A percentile compares a stretch with the other conserved stretches of the same genome.
These are phyloP conservation scores for Alternaria tenuissima DNA, from an alignment of 2,329 filamentous ascomycete genomes.

Conservation along the genomic window DNA sequence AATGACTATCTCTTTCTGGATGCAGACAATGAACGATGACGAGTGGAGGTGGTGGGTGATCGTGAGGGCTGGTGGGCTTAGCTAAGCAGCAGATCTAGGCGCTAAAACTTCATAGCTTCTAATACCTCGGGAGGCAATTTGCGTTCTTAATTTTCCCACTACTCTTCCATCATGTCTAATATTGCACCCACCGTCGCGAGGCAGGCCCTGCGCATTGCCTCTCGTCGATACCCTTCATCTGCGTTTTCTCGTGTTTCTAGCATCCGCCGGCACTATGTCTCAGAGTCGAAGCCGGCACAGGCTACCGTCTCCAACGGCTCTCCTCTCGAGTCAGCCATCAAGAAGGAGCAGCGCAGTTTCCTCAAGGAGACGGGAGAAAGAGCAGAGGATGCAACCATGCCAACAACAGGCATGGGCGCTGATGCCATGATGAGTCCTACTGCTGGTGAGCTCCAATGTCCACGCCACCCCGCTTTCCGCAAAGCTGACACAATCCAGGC, in stretches of 20 bases:
- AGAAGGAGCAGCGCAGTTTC: conserved; percentile 85
- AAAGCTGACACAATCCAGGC: conserved; percentile 56
- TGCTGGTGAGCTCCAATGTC: conserved; percentile 60
- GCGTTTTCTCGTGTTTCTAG: conserved; percentile 53
- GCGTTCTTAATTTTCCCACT: conserved; percentile 13
- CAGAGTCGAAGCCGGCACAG: conserved; percentile 79
- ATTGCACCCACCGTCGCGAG: conserved; percentile 73
- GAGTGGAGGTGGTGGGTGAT: not conserved
- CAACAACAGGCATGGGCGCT: conserved; percentile 64
- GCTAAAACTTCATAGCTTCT: conserved; percentile 9
- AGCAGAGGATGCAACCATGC: conserved; percentile 66
- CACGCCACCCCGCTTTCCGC: conserved; percentile 8
- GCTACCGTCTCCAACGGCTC: conserved; percentile 72
- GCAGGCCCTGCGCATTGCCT: conserved; percentile 72
- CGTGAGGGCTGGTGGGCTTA: not conserved
- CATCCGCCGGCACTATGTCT: conserved; percentile 76
- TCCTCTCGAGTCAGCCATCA: conserved; percentile 79
- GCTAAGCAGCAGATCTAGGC: not conserved
- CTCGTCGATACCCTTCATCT: conserved; percentile 58
- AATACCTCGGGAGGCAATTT: conserved; percentile 13
- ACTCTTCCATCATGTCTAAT: conserved; percentile 52
- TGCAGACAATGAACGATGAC: conserved; percentile 9
- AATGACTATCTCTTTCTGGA: conserved; percentile 5
- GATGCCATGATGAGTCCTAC: conserved; percentile 82
- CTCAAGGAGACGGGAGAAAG: conserved; percentile 64